Evolutionary conservation across 768 basidiomycete genomes (phyloP).

Genomic region (Pulveroboletus ravenelii): DNA sequence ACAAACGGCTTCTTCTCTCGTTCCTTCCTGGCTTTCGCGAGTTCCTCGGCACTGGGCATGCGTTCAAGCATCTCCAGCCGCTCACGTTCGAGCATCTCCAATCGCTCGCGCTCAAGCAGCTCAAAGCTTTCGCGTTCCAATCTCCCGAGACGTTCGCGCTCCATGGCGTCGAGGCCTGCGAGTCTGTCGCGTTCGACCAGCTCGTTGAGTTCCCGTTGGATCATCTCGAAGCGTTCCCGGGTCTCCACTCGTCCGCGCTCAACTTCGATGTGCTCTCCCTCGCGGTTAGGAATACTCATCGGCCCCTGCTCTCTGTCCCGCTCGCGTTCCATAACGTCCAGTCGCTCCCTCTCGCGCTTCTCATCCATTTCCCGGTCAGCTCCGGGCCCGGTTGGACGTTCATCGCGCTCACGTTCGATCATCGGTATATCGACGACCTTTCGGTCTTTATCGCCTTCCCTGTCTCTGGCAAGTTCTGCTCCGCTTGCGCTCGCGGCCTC

Average conservation of each 20-base stretch:
- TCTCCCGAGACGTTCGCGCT: constrained; percentile 27
- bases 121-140: constrained; percentile 30
- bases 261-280: constrained; percentile 20
- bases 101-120: constrained; percentile 27
- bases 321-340: constrained; percentile 24
- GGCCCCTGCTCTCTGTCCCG: constrained; percentile 17
- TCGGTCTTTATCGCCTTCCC: constrained; percentile 23
- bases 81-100: constrained; percentile 29
- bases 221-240: constrained; percentile 26
- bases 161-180: constrained; percentile 24
- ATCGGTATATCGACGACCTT: constrained; percentile 12
- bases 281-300: constrained; percentile 11
- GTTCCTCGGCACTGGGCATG: constrained; percentile 31
- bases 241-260: constrained; percentile 26
- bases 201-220: constrained; percentile 32
- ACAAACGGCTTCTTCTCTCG: constrained; percentile 28
- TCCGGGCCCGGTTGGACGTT: constrained; percentile 16
- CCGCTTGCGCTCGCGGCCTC: constrained; percentile 10
- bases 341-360: constrained; percentile 27
- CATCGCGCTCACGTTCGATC: constrained; percentile 21
- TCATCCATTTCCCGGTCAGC: constrained; percentile 21
- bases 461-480: constrained; percentile 15
- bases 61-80: constrained; percentile 30
- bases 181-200: constrained; percentile 29
- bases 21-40: constrained; percentile 28